Evolutionary conservation across 495 filamentous ascomycete genomes (phyloP).

Genomic region (Podospora pseudopauciseta): DNA sequence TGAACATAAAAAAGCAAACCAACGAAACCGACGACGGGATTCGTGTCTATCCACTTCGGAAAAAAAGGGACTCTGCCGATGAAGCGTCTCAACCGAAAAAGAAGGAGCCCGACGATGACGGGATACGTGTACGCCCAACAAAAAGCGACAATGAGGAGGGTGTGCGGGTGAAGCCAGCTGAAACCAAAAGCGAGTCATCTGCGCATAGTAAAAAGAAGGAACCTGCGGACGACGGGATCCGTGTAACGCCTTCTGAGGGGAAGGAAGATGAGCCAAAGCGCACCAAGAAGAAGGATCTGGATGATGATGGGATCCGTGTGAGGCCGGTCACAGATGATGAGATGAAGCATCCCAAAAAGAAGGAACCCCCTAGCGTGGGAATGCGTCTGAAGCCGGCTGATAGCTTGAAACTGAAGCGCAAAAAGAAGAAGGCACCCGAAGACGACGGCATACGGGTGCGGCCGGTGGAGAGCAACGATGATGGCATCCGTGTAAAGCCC

Average conservation of each 20-base stretch:
- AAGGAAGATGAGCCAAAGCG: neutral
- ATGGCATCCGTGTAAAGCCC: constrained; percentile 38
- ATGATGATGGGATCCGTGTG: neutral
- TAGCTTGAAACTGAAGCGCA: neutral
- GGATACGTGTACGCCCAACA: constrained; percentile 26
- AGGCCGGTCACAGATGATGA: neutral
- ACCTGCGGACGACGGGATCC: neutral
- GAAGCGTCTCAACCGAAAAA: constrained; percentile 24
- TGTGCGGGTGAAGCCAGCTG: constrained; percentile 27
- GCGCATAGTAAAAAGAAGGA: neutral
- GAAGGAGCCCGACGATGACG: constrained; percentile 30
- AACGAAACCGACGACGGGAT: constrained; percentile 35
- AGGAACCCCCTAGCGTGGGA: neutral
- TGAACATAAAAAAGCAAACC: constrained; percentile 24
- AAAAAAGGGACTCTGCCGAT: constrained; percentile 25
- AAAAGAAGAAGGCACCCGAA: constrained; percentile 5
- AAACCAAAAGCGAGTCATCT: neutral
- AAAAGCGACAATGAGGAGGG: constrained; percentile 13
- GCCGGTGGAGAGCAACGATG: constrained; percentile 17
- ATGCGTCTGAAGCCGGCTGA: constrained; percentile 7
- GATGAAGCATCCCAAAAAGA: neutral
- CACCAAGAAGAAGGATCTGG: neutral
- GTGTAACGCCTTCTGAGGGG: neutral
- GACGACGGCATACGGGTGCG: constrained; percentile 33
- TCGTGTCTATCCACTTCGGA: constrained; percentile 29